Evolutionary conservation across 192 early-diverging fungal species (phyloP).

Genomic region (Phycomyces nitens): DNA sequence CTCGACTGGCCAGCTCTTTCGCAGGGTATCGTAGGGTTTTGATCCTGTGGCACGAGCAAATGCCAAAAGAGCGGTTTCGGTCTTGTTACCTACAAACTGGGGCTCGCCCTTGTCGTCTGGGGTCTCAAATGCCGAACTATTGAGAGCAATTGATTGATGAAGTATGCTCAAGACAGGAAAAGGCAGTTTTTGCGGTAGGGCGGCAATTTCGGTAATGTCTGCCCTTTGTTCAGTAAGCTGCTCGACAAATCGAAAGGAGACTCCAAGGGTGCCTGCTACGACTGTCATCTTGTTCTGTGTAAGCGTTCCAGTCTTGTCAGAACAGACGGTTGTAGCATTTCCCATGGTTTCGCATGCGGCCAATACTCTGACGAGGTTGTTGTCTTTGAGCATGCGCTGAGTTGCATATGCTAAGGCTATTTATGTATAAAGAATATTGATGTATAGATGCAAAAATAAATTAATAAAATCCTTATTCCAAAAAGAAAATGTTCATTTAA

Average conservation of each 20-base stretch:
- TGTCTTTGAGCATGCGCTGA: conserved; percentile 92
- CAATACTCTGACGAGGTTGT: conserved; percentile 93
- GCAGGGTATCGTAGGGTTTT: conserved; percentile 56
- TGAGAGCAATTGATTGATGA: conserved; percentile 76
- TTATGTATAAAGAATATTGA: background rate
- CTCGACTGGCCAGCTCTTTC: conserved; percentile 56
- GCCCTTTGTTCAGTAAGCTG: conserved; percentile 33
- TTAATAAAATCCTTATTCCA: background rate
- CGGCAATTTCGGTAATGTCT: conserved; percentile 44
- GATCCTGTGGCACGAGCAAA: conserved; percentile 69
- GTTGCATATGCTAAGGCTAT: conserved; percentile 90
- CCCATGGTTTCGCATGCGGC: conserved; percentile 99
- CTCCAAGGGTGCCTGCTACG: conserved; percentile 79
- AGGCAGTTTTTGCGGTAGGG: conserved; percentile 44
- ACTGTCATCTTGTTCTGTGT: conserved; percentile 98
- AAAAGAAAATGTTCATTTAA: conserved; percentile 2
- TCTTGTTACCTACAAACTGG: conserved; percentile 88
- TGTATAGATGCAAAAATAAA: background rate
- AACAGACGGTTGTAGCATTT: conserved; percentile 97
- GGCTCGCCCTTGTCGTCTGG: conserved; percentile 49
- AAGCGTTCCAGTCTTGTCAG: conserved; percentile 98
- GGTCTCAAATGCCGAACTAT: conserved; percentile 74
- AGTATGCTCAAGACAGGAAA: conserved; percentile 44
- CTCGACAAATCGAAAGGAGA: conserved; percentile 56
- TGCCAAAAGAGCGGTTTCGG: conserved; percentile 87